Evolutionary conservation across 306 rosid genomes (phyloP), one percentile per base, ranked within the genome.

Genomic region (Phaseolus lunatus): DNA sequence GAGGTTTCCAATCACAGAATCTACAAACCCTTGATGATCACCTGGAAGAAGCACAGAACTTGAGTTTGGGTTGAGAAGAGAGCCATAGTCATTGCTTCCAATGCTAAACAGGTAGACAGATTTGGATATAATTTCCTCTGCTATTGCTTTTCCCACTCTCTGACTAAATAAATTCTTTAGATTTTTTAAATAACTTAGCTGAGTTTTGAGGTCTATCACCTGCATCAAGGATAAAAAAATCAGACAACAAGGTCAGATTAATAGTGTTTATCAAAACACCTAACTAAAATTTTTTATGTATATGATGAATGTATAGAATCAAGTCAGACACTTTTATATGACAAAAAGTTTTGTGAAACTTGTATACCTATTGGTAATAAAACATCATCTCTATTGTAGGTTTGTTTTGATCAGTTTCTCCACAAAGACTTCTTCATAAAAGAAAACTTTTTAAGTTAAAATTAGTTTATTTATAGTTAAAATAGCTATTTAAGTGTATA

Each of bases 91-190:
- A 27, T 87, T 35, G 78, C 47, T 3, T 45, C 90, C 90, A 4
- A 82, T 9, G 52, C 80, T 86, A 16, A 87, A 23, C 31, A 91
- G 9, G 86, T 83, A 82, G 18, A 91, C 89, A 7, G 92, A 85
- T 35, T 79, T 57, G n/a, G 86, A 76, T 0, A 91, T 0, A 54
- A 87, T 52, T 14, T 24, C 54, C 41, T 74, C 65, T 23, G 84
- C 78, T 80, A 72, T 76, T 62, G 24, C 47, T 9, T 56, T n/a
- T 3, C 91, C 97, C 3, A 83, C 63, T 29, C 77, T 81, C 57
- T 73, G 7, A 35, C 58, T 85, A 7, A 85, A 18, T 14, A 48
- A 1, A 29, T 59, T 81, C 75, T 44, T 87, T 13, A 88, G 73
- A 5, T 68, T 80, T 75, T 85, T 76, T 58, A 88, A 86, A 66